Evolutionary conservation across 2,329 filamentous ascomycete species (phyloP), one percentile per base, ranked within the genome.

Genomic region (Botrytis aclada): DNA sequence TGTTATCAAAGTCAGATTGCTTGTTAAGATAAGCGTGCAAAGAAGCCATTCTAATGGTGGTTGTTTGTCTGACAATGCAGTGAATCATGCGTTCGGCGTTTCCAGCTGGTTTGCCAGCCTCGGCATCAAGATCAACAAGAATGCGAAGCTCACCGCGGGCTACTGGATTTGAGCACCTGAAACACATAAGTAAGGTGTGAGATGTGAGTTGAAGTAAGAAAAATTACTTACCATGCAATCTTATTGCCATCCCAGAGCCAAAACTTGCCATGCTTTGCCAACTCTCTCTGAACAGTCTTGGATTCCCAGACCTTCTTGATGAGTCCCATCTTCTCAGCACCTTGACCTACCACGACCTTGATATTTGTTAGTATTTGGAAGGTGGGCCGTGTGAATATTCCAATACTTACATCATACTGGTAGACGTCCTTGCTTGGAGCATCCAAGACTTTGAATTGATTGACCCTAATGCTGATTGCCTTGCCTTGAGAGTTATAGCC

Each of bases 201-300:
- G 10, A 32, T 25, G 18, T 64, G 29, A 37, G n/a, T 16, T 18
- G 4, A 47, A n/a, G 18, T 41, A 16, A 54, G 72, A 56, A 43
- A 74, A 74, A 64, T 29, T 22, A 81, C 84, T 78, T 84, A 92
- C 95, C 96, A 99, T 25, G 94, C 95, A 64, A 99, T 86, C 81
- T 92, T 93, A 79, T 91, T 90, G 41, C 93, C 93, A 83, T 98
- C 94, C 78, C 89, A 94, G 72, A 98, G 88, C 88, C 91, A 94
- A 1, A 70, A 60, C 77, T 79, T 65, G 8, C 82, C 84, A 73
- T 84, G 84, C 3, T 83, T 82, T 3, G 84, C 83, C 1, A 95
- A 83, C 4, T 83, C 82, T 0, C 82, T 75, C 80, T 92, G 87
- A 10, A 94, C 86, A 0, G 83, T 82, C 1, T 86, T 83, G 0